Evolutionary conservation across 768 basidiomycete genomes (phyloP).

Genomic region (Scleroderma bovista): DNA sequence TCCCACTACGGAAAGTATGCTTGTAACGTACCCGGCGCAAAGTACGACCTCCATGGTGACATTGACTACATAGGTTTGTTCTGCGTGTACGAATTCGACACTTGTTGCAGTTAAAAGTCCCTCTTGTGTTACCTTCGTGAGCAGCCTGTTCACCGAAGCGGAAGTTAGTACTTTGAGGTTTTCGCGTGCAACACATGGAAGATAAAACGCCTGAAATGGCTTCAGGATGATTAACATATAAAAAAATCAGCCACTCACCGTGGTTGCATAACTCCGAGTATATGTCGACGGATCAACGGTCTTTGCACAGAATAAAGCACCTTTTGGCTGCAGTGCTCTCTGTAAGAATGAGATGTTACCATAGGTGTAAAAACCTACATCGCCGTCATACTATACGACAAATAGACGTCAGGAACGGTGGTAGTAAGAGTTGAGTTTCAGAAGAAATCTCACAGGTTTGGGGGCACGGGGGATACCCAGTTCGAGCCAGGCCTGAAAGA

Average conservation of each 20-base stretch:
- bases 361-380: neutral
- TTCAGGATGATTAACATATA: neutral
- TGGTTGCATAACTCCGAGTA: constrained; percentile 26
- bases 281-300: constrained; percentile 23
- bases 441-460: constrained; percentile 11
- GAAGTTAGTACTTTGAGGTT: constrained; percentile 26
- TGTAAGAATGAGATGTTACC: neutral
- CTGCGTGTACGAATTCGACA: constrained; percentile 38
- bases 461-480: neutral
- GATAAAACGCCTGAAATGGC: constrained; percentile 15
- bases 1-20: neutral
- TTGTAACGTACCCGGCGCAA: constrained; percentile 31
- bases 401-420: neutral
- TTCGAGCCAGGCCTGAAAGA: constrained; percentile 1
- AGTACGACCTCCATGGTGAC: constrained; percentile 49
- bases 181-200: constrained; percentile 16
- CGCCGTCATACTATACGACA: neutral
- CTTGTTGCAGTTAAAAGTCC: constrained; percentile 36
- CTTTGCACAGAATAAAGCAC: constrained; percentile 15
- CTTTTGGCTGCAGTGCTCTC: constrained; percentile 17
- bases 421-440: constrained; percentile 16
- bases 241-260: constrained; percentile 17
- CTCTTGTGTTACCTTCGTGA: constrained; percentile 6
- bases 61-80: constrained; percentile 27
- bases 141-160: constrained; percentile 26